These are phyloP conservation scores for Evansstolkia leycettana DNA, from an alignment of 495 filamentous ascomycete genomes.

Conservation along the genomic window DNA sequence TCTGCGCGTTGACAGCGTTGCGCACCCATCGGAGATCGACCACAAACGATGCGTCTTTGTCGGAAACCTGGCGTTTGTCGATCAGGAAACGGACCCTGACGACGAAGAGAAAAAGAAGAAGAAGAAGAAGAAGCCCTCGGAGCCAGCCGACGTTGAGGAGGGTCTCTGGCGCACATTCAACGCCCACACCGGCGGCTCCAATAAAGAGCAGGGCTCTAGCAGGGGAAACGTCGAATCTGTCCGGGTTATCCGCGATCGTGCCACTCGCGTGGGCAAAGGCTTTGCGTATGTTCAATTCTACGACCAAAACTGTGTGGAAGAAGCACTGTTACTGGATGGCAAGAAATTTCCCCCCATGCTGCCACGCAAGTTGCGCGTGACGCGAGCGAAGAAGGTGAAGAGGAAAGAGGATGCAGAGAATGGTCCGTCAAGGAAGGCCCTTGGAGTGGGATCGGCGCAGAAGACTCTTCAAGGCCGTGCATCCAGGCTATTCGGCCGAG, in stretches of 20 bases:
- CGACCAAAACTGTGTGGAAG: slow-evolving; percentile 77
- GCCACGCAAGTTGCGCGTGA: slow-evolving; percentile 76
- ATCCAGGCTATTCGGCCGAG: slow-evolving; percentile 67
- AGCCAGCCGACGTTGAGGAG: slow-evolving; percentile 86
- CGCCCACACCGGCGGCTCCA: slow-evolving; percentile 30
- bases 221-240: slow-evolving; percentile 85
- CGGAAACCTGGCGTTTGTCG: slow-evolving; percentile 90
- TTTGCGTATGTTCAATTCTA: slow-evolving; percentile 97
- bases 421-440: slow-evolving; percentile 28
- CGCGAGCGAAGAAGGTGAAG: slow-evolving; percentile 67
- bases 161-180: slow-evolving; percentile 85
- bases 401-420: slow-evolving; percentile 39
- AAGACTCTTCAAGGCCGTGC: slow-evolving; percentile 70
- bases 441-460: slow-evolving; percentile 52
- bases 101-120: slow-evolving; percentile 44
- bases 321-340: slow-evolving; percentile 70
- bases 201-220: slow-evolving; percentile 23
- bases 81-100: slow-evolving; percentile 53
- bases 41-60: slow-evolving; percentile 90
- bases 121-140: slow-evolving; percentile 54
- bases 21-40: slow-evolving; percentile 73
- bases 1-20: slow-evolving; percentile 77
- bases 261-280: slow-evolving; percentile 89
- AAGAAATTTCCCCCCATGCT: slow-evolving; percentile 91
- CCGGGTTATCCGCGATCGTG: slow-evolving; percentile 78